Base-by-base conservation (phyloP, 495 filamentous ascomycete species). In the Aspergillus campestris region DNA sequence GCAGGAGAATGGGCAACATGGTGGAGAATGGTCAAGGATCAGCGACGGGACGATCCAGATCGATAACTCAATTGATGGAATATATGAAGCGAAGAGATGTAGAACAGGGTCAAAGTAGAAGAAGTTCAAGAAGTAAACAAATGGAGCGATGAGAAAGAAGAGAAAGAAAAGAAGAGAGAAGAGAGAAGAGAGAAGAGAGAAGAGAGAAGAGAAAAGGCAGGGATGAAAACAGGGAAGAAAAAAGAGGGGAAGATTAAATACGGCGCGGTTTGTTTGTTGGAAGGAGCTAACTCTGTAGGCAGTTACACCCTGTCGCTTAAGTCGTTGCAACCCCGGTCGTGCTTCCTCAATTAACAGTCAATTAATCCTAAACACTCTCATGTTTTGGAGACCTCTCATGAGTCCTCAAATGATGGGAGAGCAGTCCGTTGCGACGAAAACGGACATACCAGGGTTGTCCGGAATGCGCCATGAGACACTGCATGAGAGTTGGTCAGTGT, bases 1-100 rank as follows among this genome's bases (percentile, higher is more conserved):
- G 45, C 48, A 67, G 49, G n/a, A 65, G 47, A 32, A 59, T 41
- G 42, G 60, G 50, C 42, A 57, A 50, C 66, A 70, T 70, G 49
- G 40, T 65, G 56, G 43, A 43, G 39, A 39, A 48, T 33, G 18
- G 24, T 46, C 14, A 12, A 27, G 31, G 32, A 33, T 51, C 30
- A 41, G 24, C 10, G 34, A 30, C 29, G 28, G 34, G 42, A 35
- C 8, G 32, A 49, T 15, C 18, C 6, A 28, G 34, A 34, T 39
- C 32, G 35, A 33, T 30, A 24, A 47, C 34, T 11, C 13, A 34
- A 33, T 18, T 27, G 36, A 27, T 31, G n/a, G 15, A 24, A 40
- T 31, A 34, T 2, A 30, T 38, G 42, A 33, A 37, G 24, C 28
- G 31, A 28, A 27, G 45, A 47, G 51, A 46, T 45, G 14, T 24